Base-by-base conservation (phyloP, 352 stramenopile genomes). In the Phytophthora foliorum region DNA sequence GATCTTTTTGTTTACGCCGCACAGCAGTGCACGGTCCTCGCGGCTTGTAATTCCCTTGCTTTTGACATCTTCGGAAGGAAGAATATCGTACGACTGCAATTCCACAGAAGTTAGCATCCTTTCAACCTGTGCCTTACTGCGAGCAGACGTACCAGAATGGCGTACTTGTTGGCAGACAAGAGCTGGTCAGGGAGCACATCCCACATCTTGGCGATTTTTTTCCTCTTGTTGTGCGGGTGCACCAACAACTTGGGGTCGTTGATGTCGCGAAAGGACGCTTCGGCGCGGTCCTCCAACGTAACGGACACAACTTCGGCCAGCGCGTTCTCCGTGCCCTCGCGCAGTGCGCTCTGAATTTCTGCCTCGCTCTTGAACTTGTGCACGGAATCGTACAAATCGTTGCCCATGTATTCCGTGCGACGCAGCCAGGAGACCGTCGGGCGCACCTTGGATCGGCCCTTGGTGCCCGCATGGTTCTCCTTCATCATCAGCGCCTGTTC, bases 361-460 rank as follows among this genome's bases (percentile, higher is more conserved):
- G 88, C 82, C 52, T 95, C 88, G 62, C 86, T 95, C 66, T 93
- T 93, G 67, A 95, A 95, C 64, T 93, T 92, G 75, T 95, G 88
- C 57, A 93, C 88, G 3, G 83, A 84, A 39, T 95, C 86, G 61
- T 91, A 94, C 57, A 95, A 63, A 71, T 95, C 88, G 50, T 85
- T 95, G 62, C 86, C 88, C 84, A 95, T 94, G 72, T 93, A 94
- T 65, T 94, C 88, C 4, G 88, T 93, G 24, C 88, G 75, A 62
- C 88, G 84, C 58, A 95, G 64, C 88, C 88, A 95, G 57, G 88
- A 90, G 17, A 95, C 88, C 7, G 74, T 80, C 13, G 88, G 88
- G 4, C 85, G 83, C 31, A 75, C 82, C 67, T 95, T 95, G 46
- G 72, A 77, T 29, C 84, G 86, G 17, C 80, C 74, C 22, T 76